A percentile compares a stretch with the other conserved stretches of the same genome.
phyloP scores from a whole-genome alignment of 228 moss, liverwort and hornwort species.

The Sphagnum fallax region DNA sequence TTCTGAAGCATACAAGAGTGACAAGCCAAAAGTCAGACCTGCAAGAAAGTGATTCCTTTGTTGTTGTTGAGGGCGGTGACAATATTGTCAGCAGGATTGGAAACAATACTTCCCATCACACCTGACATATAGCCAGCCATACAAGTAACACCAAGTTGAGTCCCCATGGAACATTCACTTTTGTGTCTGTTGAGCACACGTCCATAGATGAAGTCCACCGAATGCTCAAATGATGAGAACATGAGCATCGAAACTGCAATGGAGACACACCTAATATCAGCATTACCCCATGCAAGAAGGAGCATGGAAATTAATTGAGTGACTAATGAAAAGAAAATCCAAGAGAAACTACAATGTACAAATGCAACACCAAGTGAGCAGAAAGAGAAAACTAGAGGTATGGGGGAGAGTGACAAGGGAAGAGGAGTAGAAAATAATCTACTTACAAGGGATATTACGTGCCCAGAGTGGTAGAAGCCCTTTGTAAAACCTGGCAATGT shows the following conservation, averaged over 20 bases:
- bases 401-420: neutral
- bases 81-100: conserved; percentile 80
- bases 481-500: conserved; percentile 45
- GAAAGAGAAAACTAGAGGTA: neutral
- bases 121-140: conserved; percentile 72
- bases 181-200: conserved; percentile 49
- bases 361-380: neutral
- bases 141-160: conserved; percentile 73
- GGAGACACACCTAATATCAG: conserved; percentile 12
- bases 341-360: neutral
- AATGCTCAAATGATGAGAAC: conserved; percentile 88
- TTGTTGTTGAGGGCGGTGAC: conserved; percentile 61
- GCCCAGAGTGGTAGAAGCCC: conserved; percentile 84
- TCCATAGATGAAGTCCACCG: conserved; percentile 65
- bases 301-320: neutral
- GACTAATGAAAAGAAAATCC: neutral
- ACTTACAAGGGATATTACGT: conserved; percentile 83
- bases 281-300: conserved; percentile 28
- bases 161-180: conserved; percentile 41
- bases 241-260: conserved; percentile 83
- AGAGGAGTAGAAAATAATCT: neutral
- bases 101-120: conserved; percentile 65
- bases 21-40: conserved; percentile 24
- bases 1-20: neutral
- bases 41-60: conserved; percentile 27